phyloP scores from a whole-genome alignment of 768 basidiomycete species.

The Tephrocybe sp. region DNA sequence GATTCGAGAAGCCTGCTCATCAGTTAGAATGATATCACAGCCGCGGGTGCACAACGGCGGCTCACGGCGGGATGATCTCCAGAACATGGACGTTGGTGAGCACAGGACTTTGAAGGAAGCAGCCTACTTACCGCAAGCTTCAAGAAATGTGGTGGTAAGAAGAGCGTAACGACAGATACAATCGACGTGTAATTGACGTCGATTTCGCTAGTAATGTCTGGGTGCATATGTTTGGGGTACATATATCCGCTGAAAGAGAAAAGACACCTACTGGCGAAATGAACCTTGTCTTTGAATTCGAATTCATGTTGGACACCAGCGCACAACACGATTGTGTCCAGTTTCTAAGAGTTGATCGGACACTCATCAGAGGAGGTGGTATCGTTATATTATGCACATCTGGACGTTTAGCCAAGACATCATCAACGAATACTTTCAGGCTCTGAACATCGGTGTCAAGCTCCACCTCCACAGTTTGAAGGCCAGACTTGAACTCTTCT shows the following conservation, averaged over 20 bases:
- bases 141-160: constrained; percentile 57
- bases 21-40: neutral
- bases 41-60: constrained; percentile 8
- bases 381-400: constrained; percentile 34
- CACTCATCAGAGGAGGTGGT: too few species aligned
- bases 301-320: neutral
- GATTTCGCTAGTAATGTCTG: constrained; percentile 47
- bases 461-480: constrained; percentile 46
- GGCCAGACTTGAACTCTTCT: constrained; percentile 32
- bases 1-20: constrained; percentile 54
- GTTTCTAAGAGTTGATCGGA: neutral
- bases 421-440: constrained; percentile 41
- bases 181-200: constrained; percentile 55
- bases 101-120: neutral
- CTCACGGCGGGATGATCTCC: constrained; percentile 61
- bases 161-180: constrained; percentile 44
- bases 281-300: constrained; percentile 22
- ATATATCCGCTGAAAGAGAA: too few species aligned
- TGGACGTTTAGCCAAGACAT: constrained; percentile 44
- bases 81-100: constrained; percentile 54
- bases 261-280: constrained; percentile 37
- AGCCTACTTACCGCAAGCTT: constrained; percentile 47
- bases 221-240: neutral
- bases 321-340: neutral
- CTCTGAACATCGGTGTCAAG: constrained; percentile 35